Evolutionary conservation across 1,284 basidiomycete genomes (phyloP).

Genomic region (Fomitopsis pinicola): DNA sequence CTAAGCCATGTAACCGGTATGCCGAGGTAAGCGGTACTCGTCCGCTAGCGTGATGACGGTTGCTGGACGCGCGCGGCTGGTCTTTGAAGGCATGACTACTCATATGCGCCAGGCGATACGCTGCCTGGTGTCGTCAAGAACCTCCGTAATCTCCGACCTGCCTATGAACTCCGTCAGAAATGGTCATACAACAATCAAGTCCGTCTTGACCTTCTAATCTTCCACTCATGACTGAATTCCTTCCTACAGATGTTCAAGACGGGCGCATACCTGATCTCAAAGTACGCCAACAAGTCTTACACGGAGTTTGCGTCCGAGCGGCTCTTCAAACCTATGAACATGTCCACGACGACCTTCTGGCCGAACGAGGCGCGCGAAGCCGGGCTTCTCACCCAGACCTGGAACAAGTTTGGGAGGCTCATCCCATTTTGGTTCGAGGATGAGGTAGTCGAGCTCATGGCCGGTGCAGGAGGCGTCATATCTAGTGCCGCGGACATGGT

Average conservation of each 20-base stretch:
- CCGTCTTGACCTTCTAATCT: not conserved
- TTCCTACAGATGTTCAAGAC: constrained; percentile 11
- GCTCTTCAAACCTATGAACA: constrained; percentile 29
- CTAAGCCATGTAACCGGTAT: constrained; percentile 23
- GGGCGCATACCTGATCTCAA: constrained; percentile 29
- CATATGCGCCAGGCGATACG: constrained; percentile 27
- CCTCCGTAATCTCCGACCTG: constrained; percentile 30
- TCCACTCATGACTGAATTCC: not conserved
- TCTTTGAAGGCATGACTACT: constrained; percentile 27
- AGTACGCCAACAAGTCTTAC: constrained; percentile 30
- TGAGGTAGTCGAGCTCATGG: constrained; percentile 17
- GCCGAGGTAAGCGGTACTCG: constrained; percentile 15
- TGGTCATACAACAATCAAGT: constrained; percentile 41
- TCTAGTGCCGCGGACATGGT: constrained; percentile 30
- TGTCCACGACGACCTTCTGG: constrained; percentile 33
- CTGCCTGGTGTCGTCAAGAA: constrained; percentile 23
- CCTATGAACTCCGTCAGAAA: constrained; percentile 34
- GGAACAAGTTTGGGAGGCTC: constrained; percentile 19
- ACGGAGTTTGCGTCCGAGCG: constrained; percentile 22
- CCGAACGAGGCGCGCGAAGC: constrained; percentile 26
- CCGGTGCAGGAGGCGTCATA: constrained; percentile 31
- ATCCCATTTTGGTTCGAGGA: constrained; percentile 28
- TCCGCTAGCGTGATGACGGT: too few species aligned
- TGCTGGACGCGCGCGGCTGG: too few species aligned
- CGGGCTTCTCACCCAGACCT: constrained; percentile 31